A percentile compares a stretch with the other conserved stretches of the same genome.
phyloP scores from a whole-genome alignment of 1,284 basidiomycete genomes.

The Heterobasidion annosum region DNA sequence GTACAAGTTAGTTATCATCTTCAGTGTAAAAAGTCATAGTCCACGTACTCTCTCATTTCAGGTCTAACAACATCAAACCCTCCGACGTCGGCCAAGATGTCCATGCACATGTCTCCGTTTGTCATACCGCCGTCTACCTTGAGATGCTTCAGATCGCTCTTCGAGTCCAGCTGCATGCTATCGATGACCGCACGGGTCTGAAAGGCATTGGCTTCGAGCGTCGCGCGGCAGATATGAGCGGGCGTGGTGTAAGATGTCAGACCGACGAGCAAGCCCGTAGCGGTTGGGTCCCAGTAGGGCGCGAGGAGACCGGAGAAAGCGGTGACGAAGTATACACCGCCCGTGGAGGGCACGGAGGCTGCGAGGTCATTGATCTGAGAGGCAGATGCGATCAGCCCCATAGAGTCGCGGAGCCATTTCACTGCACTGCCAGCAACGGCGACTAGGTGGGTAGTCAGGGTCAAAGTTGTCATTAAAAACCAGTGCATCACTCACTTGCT shows the following conservation, averaged over 20 bases:
- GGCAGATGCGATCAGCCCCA: constrained; percentile 77
- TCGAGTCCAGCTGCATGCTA: constrained; percentile 85
- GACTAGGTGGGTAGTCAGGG: constrained; percentile 35
- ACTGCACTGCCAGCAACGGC: constrained; percentile 93
- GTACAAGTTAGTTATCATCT: no score
- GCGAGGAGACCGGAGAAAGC: constrained; percentile 91
- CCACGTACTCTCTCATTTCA: constrained; percentile 83
- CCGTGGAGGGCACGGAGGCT: constrained; percentile 69
- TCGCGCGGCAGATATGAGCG: constrained; percentile 89
- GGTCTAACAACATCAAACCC: constrained; percentile 90
- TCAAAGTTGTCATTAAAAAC: not conserved
- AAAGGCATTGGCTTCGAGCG: constrained; percentile 84
- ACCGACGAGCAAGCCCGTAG: constrained; percentile 78
- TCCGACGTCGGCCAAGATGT: constrained; percentile 86
- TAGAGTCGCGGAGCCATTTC: constrained; percentile 93
- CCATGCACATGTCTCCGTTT: constrained; percentile 86
- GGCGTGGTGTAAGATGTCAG: constrained; percentile 91
- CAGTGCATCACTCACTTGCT: constrained; percentile 52
- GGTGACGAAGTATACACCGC: constrained; percentile 96
- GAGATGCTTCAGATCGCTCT: constrained; percentile 66
- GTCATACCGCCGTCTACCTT: constrained; percentile 96
- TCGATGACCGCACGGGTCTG: constrained; percentile 94
- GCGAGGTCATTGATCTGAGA: constrained; percentile 84
- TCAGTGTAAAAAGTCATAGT: not conserved
- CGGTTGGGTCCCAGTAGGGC: constrained; percentile 88